Evolutionary conservation across 805 yeast species (phyloP).

Genomic region (Kazachstania psychrophila): DNA sequence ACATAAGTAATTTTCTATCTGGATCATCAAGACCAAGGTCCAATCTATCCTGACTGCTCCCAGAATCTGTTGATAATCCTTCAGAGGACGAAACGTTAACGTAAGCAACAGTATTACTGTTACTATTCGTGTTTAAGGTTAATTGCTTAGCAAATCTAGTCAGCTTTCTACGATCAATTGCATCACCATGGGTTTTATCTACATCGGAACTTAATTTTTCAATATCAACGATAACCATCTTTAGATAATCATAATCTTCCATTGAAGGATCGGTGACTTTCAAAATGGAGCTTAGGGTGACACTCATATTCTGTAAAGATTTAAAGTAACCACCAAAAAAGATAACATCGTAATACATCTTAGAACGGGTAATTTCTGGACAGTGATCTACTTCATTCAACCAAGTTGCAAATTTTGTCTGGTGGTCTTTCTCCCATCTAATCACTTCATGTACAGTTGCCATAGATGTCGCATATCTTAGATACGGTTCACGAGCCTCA

Average conservation of each 20-base stretch:
- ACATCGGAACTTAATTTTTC: slow-evolving; percentile 48
- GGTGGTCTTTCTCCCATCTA: slow-evolving; percentile 36
- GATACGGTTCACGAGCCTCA: slow-evolving; percentile 44
- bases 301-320: slow-evolving; percentile 47
- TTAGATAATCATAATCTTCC: slow-evolving; percentile 43
- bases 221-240: slow-evolving; percentile 46
- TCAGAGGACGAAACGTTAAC: slow-evolving; percentile 11
- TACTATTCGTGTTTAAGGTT: slow-evolving; percentile 15
- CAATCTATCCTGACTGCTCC: slow-evolving; percentile 14
- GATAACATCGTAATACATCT: slow-evolving; percentile 44
- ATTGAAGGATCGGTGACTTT: slow-evolving; percentile 40
- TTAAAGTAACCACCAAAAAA: slow-evolving; percentile 50
- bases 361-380: slow-evolving; percentile 33
- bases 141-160: slow-evolving; percentile 38
- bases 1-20: slow-evolving; percentile 45
- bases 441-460: slow-evolving; percentile 52
- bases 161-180: slow-evolving; percentile 49
- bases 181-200: slow-evolving; percentile 51
- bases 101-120: slow-evolving; percentile 21
- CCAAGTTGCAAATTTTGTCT: slow-evolving; percentile 49
- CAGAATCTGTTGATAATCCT: not conserved
- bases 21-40: slow-evolving; percentile 44
- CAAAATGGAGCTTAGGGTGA: slow-evolving; percentile 51
- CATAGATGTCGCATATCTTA: slow-evolving; percentile 50
- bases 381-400: slow-evolving; percentile 41